Evolutionary conservation across 2,329 filamentous ascomycete species (phyloP), one percentile per base, ranked within the genome.

Genomic region (Claviceps quebecensis): DNA sequence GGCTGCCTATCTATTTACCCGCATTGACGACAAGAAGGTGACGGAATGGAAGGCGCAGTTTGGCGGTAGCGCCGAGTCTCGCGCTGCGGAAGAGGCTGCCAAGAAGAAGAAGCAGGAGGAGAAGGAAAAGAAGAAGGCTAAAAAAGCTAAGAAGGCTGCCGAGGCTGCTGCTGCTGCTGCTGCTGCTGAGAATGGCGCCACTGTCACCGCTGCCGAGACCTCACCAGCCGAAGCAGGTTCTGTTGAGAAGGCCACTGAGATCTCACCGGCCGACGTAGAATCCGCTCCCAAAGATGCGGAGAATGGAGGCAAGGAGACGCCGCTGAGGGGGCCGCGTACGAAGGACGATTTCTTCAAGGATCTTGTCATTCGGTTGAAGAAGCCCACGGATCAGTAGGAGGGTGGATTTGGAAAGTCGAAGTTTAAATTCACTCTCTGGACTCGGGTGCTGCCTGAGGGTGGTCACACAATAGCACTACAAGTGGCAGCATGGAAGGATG

Each of bases 11-110:
- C 74, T 95, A 36, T 95, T 95, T 69, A 79, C 79, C n/a, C 78
- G 77, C 50, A 95, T 95, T 61, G 86, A 89, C 56, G 75, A 83
- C 9, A 83, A 86, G 66, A 91, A 90, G 72, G 81, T 86, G 46
- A 80, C 84, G 49, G 85, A 91, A 65, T 95, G 89, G 89, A 81
- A 84, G 53, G 79, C 84, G 56, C 76, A 78, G 58, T 95, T 83
- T 58, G 81, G 87, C 56, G 74, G 74, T n/a, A 72, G 71, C 3
- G 73, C 71, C 3, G 76, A 76, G 66, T 43, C 55, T 29, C 51
- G 54, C 7, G 73, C 72, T 4, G 72, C 71, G 2, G 76, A 76
- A 64, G 74, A 75, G 61, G 71, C 70, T 3, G 69, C 69, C 14
- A 75, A 73, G 63, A 67, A 71, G 57, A 69, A 67, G 55, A 73